These are phyloP conservation scores for Chionographis japonica DNA, from an alignment of 106 monocot species.

Conservation along the genomic window DNA sequence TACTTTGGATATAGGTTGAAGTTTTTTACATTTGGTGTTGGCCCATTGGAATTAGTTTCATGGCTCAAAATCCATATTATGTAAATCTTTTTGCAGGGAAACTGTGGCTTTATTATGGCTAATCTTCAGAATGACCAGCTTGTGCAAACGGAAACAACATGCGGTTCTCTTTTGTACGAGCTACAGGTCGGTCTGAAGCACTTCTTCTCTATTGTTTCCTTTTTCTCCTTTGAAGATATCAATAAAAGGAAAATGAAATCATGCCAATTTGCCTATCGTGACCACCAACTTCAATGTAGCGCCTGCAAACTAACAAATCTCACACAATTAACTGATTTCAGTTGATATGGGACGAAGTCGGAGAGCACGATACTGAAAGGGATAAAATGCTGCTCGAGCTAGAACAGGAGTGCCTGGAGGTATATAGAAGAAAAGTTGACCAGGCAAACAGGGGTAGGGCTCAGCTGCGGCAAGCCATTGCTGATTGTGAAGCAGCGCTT, in stretches of 20 bases:
- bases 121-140: conserved; percentile 6
- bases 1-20: too few species aligned
- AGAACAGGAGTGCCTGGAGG: conserved; percentile 74
- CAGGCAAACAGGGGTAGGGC: conserved; percentile 52
- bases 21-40: too few species aligned
- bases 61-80: too few species aligned
- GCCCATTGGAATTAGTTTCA: too few species aligned
- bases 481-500: conserved; percentile 69
- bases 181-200: conserved; percentile 14
- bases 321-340: conserved; percentile 11
- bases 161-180: conserved; percentile 25
- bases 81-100: not conserved
- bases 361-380: conserved; percentile 61
- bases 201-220: not conserved
- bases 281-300: too few species aligned
- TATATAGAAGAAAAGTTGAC: conserved; percentile 70
- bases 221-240: not conserved
- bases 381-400: conserved; percentile 60
- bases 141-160: conserved; percentile 14
- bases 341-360: conserved; percentile 79
- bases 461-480: conserved; percentile 60
- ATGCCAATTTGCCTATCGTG: too few species aligned
- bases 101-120: conserved; percentile 1
- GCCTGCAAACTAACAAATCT: too few species aligned
- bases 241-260: not conserved